Percentiles rank a stretch among this genome's conserved stretches.
phyloP scores from a whole-genome alignment of 2,329 filamentous ascomycete genomes.

The Colletotrichum sp. region DNA sequence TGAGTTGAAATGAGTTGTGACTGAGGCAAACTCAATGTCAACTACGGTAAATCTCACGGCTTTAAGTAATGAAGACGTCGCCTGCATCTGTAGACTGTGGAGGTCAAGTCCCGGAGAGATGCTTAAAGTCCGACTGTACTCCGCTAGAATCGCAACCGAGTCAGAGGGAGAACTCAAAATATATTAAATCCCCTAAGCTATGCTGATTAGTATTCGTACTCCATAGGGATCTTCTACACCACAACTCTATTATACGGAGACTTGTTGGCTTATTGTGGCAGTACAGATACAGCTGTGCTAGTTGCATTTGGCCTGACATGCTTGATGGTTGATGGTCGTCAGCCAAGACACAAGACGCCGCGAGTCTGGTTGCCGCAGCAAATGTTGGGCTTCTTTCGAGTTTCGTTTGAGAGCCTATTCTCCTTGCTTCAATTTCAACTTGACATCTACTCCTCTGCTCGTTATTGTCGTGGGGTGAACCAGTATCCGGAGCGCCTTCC shows the following conservation, averaged over 20 bases:
- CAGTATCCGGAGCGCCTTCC: background rate
- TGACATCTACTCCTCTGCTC: background rate
- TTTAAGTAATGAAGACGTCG: background rate
- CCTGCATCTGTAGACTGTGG: background rate
- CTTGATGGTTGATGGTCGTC: too few species aligned
- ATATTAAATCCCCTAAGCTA: background rate
- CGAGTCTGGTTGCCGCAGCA: too few species aligned
- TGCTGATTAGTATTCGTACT: background rate
- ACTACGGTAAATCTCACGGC: background rate
- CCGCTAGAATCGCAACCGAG: background rate
- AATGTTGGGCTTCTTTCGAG: accelerated
- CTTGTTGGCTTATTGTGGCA: background rate
- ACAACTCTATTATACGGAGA: background rate
- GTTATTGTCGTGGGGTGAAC: background rate
- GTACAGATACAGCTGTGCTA: too few species aligned
- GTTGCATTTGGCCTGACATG: too few species aligned
- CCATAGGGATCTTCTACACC: background rate
- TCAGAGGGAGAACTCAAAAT: background rate
- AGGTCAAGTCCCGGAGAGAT: background rate
- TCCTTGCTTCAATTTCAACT: background rate
- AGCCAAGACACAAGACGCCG: too few species aligned
- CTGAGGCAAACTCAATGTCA: accelerated
- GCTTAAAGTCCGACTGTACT: background rate
- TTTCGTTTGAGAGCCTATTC: too few species aligned
- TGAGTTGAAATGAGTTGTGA: background rate